phyloP scores from a whole-genome alignment of 2,329 filamentous ascomycete species.

The Cadophora malorum region DNA sequence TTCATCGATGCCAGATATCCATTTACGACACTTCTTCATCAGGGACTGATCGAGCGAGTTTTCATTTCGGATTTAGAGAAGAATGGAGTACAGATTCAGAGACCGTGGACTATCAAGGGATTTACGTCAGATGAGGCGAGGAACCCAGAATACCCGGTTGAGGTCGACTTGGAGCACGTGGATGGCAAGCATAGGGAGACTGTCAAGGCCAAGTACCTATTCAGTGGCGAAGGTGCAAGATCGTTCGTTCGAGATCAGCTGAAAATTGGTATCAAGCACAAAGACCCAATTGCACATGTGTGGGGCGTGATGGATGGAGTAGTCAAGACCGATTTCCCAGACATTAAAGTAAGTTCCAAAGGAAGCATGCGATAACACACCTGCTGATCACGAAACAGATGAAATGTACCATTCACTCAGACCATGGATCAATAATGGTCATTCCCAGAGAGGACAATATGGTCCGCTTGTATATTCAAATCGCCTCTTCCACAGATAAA shows the following conservation, averaged over 20 bases:
- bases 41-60: slow-evolving; percentile 73
- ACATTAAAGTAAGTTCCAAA: slow-evolving; percentile 68
- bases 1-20: slow-evolving; percentile 79
- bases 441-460: slow-evolving; percentile 75
- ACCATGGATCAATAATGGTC: slow-evolving; percentile 78
- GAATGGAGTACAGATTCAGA: slow-evolving; percentile 64
- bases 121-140: slow-evolving; percentile 64
- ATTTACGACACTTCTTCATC: slow-evolving; percentile 74
- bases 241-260: slow-evolving; percentile 70
- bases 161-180: slow-evolving; percentile 77
- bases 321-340: slow-evolving; percentile 75
- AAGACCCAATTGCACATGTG: slow-evolving; percentile 73
- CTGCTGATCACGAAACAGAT: slow-evolving; percentile 53
- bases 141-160: slow-evolving; percentile 75
- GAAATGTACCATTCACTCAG: slow-evolving; percentile 79
- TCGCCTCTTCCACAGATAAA: slow-evolving; percentile 64
- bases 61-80: slow-evolving; percentile 70
- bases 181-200: slow-evolving; percentile 77
- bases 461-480: slow-evolving; percentile 74
- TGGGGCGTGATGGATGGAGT: slow-evolving; percentile 82
- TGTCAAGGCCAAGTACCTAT: slow-evolving; percentile 71
- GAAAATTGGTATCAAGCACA: slow-evolving; percentile 73
- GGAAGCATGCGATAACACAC: slow-evolving; percentile 52
- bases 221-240: slow-evolving; percentile 73
- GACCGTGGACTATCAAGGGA: slow-evolving; percentile 68